These are phyloP conservation scores for Danielia oregonensis DNA, from an alignment of 805 yeast species.

Conservation along the genomic window DNA sequence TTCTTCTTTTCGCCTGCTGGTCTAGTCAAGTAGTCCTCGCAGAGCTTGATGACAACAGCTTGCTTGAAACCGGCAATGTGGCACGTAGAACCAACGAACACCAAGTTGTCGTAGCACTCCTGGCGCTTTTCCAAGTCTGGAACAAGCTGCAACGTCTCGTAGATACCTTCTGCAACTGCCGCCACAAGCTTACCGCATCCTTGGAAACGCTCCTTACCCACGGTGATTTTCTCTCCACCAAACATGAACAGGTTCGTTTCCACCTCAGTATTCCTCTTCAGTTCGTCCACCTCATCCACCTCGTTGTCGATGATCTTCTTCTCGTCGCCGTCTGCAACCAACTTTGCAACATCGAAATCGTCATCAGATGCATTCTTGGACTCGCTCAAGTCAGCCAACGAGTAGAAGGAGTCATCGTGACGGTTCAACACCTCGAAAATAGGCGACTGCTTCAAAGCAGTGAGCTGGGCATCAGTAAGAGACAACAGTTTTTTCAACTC, in stretches of 20 bases:
- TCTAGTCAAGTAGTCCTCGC: slow-evolving; percentile 47
- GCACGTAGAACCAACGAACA: slow-evolving; percentile 75
- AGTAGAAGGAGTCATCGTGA: slow-evolving; percentile 63
- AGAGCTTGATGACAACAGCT: slow-evolving; percentile 56
- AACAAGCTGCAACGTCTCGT: slow-evolving; percentile 49
- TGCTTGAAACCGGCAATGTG: slow-evolving; percentile 74
- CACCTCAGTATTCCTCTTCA: slow-evolving; percentile 58
- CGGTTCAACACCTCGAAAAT: slow-evolving; percentile 78
- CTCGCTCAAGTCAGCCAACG: slow-evolving; percentile 44
- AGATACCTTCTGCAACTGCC: slow-evolving; percentile 51
- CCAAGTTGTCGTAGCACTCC: slow-evolving; percentile 79
- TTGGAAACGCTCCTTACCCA: slow-evolving; percentile 89
- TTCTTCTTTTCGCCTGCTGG: slow-evolving; percentile 21
- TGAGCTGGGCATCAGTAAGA: slow-evolving; percentile 57
- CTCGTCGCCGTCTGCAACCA: slow-evolving; percentile 71
- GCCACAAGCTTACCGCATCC: slow-evolving; percentile 65
- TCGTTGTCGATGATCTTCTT: slow-evolving; percentile 24
- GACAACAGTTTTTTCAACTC: slow-evolving; percentile 56
- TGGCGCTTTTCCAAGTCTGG: slow-evolving; percentile 70
- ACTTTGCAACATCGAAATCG: slow-evolving; percentile 81
- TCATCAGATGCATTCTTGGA: slow-evolving; percentile 56
- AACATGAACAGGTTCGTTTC: slow-evolving; percentile 73
- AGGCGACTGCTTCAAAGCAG: slow-evolving; percentile 65
- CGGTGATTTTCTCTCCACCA: slow-evolving; percentile 51
- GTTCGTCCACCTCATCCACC: slow-evolving; percentile 29